phyloP scores from a whole-genome alignment of 129 eudicot species.

The Pittosporum tobira region DNA sequence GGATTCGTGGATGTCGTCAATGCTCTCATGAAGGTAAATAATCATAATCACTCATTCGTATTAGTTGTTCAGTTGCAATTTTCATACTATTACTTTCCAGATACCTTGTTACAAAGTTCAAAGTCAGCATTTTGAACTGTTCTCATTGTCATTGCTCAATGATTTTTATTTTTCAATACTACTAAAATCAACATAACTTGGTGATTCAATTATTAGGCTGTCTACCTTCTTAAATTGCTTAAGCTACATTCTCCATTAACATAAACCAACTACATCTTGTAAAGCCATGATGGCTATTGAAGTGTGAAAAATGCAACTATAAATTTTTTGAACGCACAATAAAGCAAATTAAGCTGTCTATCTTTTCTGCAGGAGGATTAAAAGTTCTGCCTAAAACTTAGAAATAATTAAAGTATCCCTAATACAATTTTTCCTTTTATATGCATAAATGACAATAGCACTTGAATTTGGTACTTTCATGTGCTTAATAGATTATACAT shows the following conservation, averaged over 20 bases:
- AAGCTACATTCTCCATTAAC: neutral
- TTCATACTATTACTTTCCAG: neutral
- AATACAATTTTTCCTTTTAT: too few species aligned
- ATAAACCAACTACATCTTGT: too few species aligned
- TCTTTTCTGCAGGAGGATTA: too few species aligned
- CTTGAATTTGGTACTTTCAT: too few species aligned
- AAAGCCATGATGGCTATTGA: too few species aligned
- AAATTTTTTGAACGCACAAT: too few species aligned
- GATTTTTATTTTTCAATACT: neutral
- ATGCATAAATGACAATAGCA: too few species aligned
- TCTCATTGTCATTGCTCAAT: neutral
- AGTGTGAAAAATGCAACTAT: too few species aligned
- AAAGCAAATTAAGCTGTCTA: too few species aligned
- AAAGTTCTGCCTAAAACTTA: too few species aligned
- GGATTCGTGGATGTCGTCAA: slow-evolving; percentile 58
- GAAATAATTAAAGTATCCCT: too few species aligned
- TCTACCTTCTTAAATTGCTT: neutral
- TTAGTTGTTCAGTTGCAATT: neutral
- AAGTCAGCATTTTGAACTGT: neutral
- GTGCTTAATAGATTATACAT: too few species aligned
- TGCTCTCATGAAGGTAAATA: slow-evolving; percentile 66
- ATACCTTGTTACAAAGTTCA: neutral
- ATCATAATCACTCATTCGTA: neutral
- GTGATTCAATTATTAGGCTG: neutral
- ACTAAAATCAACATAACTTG: neutral